Evolutionary conservation across 768 basidiomycete species (phyloP), one percentile per base, ranked within the genome.

Genomic region (Mycena albidolilacea): DNA sequence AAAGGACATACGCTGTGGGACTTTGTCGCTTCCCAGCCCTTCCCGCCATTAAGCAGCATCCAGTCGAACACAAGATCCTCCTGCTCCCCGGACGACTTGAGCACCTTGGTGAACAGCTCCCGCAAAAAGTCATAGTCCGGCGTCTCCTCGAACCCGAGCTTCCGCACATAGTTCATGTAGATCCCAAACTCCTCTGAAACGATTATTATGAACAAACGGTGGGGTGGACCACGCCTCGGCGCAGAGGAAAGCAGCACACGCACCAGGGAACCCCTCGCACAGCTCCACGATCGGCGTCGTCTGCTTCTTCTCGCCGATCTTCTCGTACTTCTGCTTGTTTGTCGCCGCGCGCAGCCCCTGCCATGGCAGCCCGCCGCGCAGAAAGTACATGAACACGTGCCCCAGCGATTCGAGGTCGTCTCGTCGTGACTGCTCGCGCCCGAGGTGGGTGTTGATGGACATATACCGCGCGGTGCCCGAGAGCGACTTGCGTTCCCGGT

Each of bases 311-410:
- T 98, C 98, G 60, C 97, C 98, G 77, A 99, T 99, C 87, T 99
- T 99, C 84, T 99, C 98, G 81, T 99, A 99, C 85, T 99, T 99
- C 82, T 99, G 97, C 85, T 99, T 99, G 88, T 99, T 99, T 1
- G 97, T 99, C 10, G 97, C 97, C 23, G 97, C 98, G 79, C 97
- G 92, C 74, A 99, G 87, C 58, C 97, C 97, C 81, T 99, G 97
- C 97, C 97, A 99, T 37, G 97, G 97, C 68, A 99, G 88, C 21
- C 97, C 96, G 35, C 97, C 97, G 6, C 97, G 90, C 77, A 99
- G 82, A 83, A 99, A 99, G 83, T 99, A 99, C 95, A 99, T 98
- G 86, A 99, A 99, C 57, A 99, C 98, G 81, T 99, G 98, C 0
- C 98, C 97, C 39, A 99, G 85, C 48, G 97, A 97, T 84, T 99